These are phyloP conservation scores for Metschnikowia drakensbergensis DNA, from an alignment of 805 yeast genomes.

Conservation along the genomic window DNA sequence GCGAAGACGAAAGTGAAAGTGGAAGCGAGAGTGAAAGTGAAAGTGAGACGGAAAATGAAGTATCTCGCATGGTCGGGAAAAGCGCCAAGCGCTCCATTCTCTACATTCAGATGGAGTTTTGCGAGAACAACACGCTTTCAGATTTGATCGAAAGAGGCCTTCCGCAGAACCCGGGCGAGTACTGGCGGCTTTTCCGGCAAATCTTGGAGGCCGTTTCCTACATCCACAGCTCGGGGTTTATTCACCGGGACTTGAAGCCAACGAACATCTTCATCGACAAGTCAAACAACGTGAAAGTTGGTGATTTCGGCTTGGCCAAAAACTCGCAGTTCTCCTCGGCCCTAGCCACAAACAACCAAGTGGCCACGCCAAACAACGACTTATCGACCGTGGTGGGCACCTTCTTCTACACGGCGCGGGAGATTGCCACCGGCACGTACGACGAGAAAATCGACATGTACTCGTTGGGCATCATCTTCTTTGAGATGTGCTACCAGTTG, in stretches of 20 bases:
- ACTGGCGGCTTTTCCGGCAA: slow-evolving; percentile 88
- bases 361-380: slow-evolving; percentile 52
- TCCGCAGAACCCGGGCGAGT: slow-evolving; percentile 66
- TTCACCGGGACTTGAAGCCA: slow-evolving; percentile 93
- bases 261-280: slow-evolving; percentile 93
- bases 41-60: not conserved
- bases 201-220: slow-evolving; percentile 85
- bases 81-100: slow-evolving; percentile 50
- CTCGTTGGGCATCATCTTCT: slow-evolving; percentile 89
- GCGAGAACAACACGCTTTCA: slow-evolving; percentile 86
- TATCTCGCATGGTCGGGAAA: not conserved
- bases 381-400: slow-evolving; percentile 94
- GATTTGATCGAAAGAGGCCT: slow-evolving; percentile 77
- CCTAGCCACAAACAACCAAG: slow-evolving; percentile 38
- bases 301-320: slow-evolving; percentile 96
- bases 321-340: slow-evolving; percentile 58
- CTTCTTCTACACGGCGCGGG: slow-evolving; percentile 86
- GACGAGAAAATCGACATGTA: slow-evolving; percentile 95
- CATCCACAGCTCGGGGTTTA: slow-evolving; percentile 89
- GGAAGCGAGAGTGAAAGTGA: not conserved
- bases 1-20: not conserved
- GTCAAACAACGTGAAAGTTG: slow-evolving; percentile 83
- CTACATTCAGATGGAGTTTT: slow-evolving; percentile 97
- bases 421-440: slow-evolving; percentile 76
- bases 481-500: slow-evolving; percentile 86